phyloP scores from a whole-genome alignment of 1,139 yeast genomes.

The Sugiyamaella neomexicana region DNA sequence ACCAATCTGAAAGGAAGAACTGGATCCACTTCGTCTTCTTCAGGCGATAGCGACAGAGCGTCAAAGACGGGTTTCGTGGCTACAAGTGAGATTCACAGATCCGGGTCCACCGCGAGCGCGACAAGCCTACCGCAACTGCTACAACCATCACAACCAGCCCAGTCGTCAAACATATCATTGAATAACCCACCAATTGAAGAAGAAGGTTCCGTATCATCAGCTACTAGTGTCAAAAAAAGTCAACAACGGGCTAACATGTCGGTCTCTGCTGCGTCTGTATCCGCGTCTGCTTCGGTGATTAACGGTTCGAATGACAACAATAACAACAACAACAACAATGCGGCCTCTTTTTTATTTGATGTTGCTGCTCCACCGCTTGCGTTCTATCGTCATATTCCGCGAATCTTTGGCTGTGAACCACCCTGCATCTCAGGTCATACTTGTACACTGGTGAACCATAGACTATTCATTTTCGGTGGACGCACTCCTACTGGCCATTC shows the following conservation, averaged over 20 bases:
- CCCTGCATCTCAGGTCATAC: conserved; percentile 31
- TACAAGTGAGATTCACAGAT: neutral
- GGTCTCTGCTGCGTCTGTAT: conserved; percentile 3
- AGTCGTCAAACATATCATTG: neutral
- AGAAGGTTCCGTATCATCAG: conserved; percentile 5
- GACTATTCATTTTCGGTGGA: conserved; percentile 31
- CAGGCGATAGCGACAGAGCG: conserved; percentile 4
- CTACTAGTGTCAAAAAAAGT: neutral
- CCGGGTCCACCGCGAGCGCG: neutral
- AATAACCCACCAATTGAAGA: conserved; percentile 5
- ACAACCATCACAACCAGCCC: neutral
- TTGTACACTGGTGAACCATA: conserved; percentile 24
- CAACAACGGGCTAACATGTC: conserved; percentile 1
- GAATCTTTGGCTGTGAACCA: conserved; percentile 31
- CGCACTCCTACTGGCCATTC: conserved; percentile 26
- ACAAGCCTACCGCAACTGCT: too few relatives aligned
- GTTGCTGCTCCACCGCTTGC: conserved; percentile 30
- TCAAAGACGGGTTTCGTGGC: neutral
- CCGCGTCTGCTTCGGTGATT: conserved; percentile 14
- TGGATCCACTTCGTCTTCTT: conserved; percentile 11
- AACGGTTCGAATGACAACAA: neutral
- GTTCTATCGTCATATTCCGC: conserved; percentile 29
- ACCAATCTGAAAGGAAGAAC: conserved; percentile 15
- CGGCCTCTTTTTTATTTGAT: conserved; percentile 15
- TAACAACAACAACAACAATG: neutral